Conservation (phyloP, 306 rosid genomes). For the Cucumis melo region DNA sequence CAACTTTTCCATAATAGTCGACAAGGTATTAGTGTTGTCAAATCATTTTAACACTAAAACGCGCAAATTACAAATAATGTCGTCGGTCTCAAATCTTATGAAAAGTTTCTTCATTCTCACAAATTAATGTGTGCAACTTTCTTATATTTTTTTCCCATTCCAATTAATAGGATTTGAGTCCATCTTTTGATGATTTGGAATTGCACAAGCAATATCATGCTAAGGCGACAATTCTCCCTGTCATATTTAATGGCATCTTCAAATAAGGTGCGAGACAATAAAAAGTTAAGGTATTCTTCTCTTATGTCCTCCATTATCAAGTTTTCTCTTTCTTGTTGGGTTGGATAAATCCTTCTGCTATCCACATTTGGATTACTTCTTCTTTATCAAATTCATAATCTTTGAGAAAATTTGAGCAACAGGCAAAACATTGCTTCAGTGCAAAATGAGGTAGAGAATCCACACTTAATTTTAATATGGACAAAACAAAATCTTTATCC, state of each 20-base stretch:
- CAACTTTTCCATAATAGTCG: neutral
- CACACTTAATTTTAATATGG: slow-evolving; percentile 5
- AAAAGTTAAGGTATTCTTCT: neutral
- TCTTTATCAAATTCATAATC: too few relatives aligned
- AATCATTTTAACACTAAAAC: too few relatives aligned
- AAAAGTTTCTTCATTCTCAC: too few relatives aligned
- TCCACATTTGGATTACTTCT: neutral
- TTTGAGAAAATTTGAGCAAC: slow-evolving; percentile 1
- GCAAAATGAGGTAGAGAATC: neutral
- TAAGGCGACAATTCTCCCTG: neutral
- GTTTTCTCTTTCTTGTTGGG: neutral
- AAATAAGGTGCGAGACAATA: neutral
- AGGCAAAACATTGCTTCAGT: slow-evolving; percentile 13
- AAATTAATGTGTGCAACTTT: neutral
- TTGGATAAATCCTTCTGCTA: slow-evolving; percentile 9
- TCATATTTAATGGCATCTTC: neutral
- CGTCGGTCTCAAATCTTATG: too few relatives aligned
- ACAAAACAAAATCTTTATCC: neutral
- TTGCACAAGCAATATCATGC: slow-evolving; percentile 2
- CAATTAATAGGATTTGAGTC: too few relatives aligned
- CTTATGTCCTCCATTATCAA: neutral
- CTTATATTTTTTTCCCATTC: neutral
- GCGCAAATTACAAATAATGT: too few relatives aligned
- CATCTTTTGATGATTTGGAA: neutral
- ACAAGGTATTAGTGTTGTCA: too few relatives aligned